Base-by-base conservation (phyloP, 306 rosid species). In the Glycine latifolia region DNA sequence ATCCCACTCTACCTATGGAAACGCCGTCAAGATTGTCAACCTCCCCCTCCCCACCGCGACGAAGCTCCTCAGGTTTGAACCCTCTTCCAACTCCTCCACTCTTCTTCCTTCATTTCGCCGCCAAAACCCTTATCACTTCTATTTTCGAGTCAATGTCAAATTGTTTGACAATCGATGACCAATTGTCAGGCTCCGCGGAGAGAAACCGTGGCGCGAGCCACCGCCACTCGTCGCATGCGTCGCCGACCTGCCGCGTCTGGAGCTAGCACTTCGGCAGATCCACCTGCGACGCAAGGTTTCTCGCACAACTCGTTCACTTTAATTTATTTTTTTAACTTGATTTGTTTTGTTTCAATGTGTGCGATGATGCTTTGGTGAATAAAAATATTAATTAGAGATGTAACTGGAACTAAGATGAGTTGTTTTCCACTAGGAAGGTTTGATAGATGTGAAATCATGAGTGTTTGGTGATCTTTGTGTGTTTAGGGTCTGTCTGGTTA, bases 1-100 rank as follows among this genome's bases (percentile, higher is more conserved):
- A 77, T 95, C 54, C 99, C 99, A n/a, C 86, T 95, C 10, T 95
- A 80, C 68, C 86, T 93, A 33, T 95, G 97, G 99, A 92, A 85
- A 76, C 94, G 94, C 86, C 89, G 83, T 44, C 93, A 62, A 43
- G 91, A 89, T 89, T 87, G 94, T 84, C 90, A 31, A 52, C 61
- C 89, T 0, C 59, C 71, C 7, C 44, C 82, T 72, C 87, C 84
- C 71, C 88, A 79, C 50, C 87, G 56, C 14, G 90, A 87, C 26
- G 97, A 90, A 79, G 89, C 91, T 41, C 87, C 75, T 9, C 97
- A 93, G 99, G 98, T 95, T 87, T 59, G 68, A 77, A 71, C 76
- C 35, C 73, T 52, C 77, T 78, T 52, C 71, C 81, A 76, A 59
- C 73, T 26, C 31, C 31, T 26, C 1, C 31, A 26, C 31, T 26